phyloP scores from a whole-genome alignment of 192 early-diverging fungal genomes.

The Mortierella hygrophila region DNA sequence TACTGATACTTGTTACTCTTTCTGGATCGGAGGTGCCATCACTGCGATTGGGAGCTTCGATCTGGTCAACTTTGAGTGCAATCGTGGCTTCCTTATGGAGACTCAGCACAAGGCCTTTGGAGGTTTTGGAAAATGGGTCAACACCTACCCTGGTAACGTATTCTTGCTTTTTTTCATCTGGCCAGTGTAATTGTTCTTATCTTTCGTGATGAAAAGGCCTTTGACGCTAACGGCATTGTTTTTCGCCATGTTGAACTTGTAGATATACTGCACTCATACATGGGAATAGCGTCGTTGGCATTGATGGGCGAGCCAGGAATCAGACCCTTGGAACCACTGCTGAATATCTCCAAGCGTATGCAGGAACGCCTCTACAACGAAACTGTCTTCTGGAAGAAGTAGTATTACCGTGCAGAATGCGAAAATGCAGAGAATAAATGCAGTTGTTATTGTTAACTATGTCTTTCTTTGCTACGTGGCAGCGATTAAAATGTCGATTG shows the following conservation, averaged over 20 bases:
- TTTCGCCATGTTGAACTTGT: conserved; percentile 2
- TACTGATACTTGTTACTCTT: conserved; percentile 96
- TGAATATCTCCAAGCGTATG: conserved; percentile 68
- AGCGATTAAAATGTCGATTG: no score
- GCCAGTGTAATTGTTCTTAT: background rate
- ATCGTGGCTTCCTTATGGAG: conserved; percentile 69
- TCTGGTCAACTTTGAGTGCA: conserved; percentile 67
- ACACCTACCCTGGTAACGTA: conserved; percentile 66
- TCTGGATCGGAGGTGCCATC: conserved; percentile 94
- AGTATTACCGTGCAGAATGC: background rate
- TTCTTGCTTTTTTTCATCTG: background rate
- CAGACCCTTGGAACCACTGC: conserved; percentile 58
- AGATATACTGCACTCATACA: conserved; percentile 89
- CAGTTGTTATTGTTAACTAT: background rate
- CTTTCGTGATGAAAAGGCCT: no score
- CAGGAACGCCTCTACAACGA: conserved; percentile 47
- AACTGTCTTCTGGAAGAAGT: conserved; percentile 57
- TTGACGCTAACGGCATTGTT: no score
- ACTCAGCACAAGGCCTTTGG: conserved; percentile 74
- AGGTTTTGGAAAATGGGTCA: conserved; percentile 71
- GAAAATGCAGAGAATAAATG: background rate
- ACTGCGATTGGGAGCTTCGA: conserved; percentile 73
- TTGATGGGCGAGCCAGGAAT: conserved; percentile 68
- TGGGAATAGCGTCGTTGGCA: conserved; percentile 81
- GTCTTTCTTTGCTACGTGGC: no score